Conservation (phyloP, 2,329 filamentous ascomycete species). For the Monilinia aucupariae region DNA sequence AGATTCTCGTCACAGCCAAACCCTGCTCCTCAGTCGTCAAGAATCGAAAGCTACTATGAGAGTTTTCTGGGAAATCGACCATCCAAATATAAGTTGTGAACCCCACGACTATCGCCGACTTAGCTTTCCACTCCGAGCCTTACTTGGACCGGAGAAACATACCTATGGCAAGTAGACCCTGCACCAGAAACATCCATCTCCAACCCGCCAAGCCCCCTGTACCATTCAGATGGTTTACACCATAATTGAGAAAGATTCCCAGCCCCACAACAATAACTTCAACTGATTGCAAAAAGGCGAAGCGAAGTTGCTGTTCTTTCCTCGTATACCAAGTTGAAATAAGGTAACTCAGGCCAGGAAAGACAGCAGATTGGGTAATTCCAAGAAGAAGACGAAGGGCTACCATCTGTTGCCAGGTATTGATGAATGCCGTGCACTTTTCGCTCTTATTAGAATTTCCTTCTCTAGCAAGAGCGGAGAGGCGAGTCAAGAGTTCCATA, state of each 20-base stretch:
- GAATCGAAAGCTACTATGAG: constrained; percentile 47
- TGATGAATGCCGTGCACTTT: constrained; percentile 60
- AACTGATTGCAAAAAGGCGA: constrained; percentile 62
- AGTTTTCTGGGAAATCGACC: constrained; percentile 60
- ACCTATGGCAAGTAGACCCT: constrained; percentile 47
- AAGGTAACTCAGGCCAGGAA: constrained; percentile 47
- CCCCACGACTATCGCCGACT: constrained; percentile 40
- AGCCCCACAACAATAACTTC: constrained; percentile 54
- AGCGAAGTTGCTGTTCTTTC: constrained; percentile 42
- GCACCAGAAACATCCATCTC: constrained; percentile 60
- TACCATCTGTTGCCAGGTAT: constrained; percentile 65
- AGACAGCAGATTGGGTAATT: constrained; percentile 53
- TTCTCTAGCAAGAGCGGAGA: no score
- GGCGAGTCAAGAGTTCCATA: constrained; percentile 13
- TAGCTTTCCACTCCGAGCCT: neutral
- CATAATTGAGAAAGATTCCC: constrained; percentile 48
- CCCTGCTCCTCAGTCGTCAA: constrained; percentile 48
- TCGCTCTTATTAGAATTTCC: neutral
- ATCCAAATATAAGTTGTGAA: constrained; percentile 52
- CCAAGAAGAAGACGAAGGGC: constrained; percentile 60
- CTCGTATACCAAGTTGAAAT: constrained; percentile 38
- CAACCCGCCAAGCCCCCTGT: constrained; percentile 50
- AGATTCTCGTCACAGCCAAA: constrained; percentile 46
- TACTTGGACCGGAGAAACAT: constrained; percentile 16
- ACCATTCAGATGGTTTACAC: constrained; percentile 58